Evolutionary conservation across 2,329 filamentous ascomycete species (phyloP).

Genomic region (Sclerotinia minor): DNA sequence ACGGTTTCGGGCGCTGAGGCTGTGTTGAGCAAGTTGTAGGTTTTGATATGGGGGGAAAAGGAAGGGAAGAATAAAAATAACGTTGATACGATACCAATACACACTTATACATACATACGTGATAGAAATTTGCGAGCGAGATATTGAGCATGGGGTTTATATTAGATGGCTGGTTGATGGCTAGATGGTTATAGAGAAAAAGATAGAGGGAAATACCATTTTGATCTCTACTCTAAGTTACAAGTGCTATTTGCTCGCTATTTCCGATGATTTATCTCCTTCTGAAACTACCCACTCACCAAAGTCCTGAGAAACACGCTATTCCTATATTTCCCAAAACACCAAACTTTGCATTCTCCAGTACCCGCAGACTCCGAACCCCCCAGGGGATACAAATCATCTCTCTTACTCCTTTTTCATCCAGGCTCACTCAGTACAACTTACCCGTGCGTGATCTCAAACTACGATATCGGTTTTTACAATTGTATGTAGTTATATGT

Average conservation of each 20-base stretch:
- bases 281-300: not conserved
- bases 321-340: too few relatives aligned
- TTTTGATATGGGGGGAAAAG: not conserved
- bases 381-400: not conserved
- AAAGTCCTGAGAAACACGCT: not conserved
- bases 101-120: not conserved
- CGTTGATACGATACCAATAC: slow-evolving; percentile 8
- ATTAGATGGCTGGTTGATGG: slow-evolving; percentile 8
- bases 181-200: not conserved
- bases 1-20: slow-evolving; percentile 40
- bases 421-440: not conserved
- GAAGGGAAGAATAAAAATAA: not conserved
- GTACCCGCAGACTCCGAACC: not conserved
- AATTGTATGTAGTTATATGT: too few relatives aligned
- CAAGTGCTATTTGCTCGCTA: not conserved
- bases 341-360: not conserved
- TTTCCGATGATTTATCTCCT: not conserved
- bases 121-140: slow-evolving; percentile 5
- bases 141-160: not conserved
- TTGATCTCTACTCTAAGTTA: slow-evolving; percentile 21
- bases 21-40: slow-evolving; percentile 39
- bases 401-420: not conserved
- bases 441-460: not conserved
- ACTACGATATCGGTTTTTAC: not conserved
- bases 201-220: slow-evolving; percentile 13